Base-by-base conservation (phyloP, 1,284 basidiomycete genomes). In the Cryptococcus amylolentus region DNA sequence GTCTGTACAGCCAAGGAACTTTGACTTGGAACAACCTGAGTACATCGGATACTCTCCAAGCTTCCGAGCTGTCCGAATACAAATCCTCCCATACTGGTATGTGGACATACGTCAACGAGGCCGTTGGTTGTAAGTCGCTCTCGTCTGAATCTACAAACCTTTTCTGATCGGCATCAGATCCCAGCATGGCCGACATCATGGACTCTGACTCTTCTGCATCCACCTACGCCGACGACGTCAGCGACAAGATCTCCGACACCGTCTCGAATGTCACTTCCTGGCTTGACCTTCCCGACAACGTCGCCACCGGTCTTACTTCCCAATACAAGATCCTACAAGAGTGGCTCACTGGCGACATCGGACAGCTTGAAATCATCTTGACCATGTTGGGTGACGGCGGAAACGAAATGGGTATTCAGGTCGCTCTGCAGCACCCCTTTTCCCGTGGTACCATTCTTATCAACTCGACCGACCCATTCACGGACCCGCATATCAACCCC, bases 251-350 rank as follows among this genome's bases (percentile, higher is more conserved):
- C 12, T 81, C 82, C 60, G 83, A 85, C 65, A 84, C 86, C 63
- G 85, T 90, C n/a, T 81, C 84, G 49, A 86, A 90, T 70, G 88
- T 91, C 60, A 63, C 66, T 23, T 60, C 57, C 9, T 68, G 67
- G 61, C 57, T 70, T 31, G 43, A 47, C 12, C 65, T 76, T 8
- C 76, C 76, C 4, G 35, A 53, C 23, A 65, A 52, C 31, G 75
- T 77, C 18, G 63, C 70, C 14, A 61, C 59, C 28, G 75, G 75
- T 51, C 60, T 75, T 18, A 45, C 55, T 5, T 67, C 61, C 16
- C 76, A 77, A 60, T 74, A 71, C 58, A 42, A 62, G 46, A 64
- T 77, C 42, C 66, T 65, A 56, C 63, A 71, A 51, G 9, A 57
- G 20, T 67, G 65, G 60, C 62, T 77, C 28, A 66, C 61, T 14